Conservation (phyloP, 2,329 filamentous ascomycete genomes). For the Exophiala xenobiotica region DNA sequence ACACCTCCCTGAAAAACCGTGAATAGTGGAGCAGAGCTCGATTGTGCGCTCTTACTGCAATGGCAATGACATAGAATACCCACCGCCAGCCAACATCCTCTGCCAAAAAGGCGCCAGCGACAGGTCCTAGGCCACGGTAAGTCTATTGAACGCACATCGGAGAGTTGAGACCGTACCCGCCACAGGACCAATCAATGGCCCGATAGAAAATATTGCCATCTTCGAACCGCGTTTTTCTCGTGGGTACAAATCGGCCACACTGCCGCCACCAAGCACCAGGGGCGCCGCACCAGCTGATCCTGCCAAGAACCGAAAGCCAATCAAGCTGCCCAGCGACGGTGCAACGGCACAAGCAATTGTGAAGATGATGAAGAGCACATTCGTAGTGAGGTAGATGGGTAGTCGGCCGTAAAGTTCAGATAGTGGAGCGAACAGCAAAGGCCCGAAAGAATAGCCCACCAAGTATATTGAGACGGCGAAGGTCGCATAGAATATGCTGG, state of each 20-base stretch:
- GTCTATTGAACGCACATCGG: too few species aligned
- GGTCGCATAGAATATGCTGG: constrained; percentile 44
- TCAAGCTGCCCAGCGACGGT: constrained; percentile 53
- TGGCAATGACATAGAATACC: constrained; percentile 59
- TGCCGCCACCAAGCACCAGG: constrained; percentile 50
- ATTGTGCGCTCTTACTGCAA: constrained; percentile 63
- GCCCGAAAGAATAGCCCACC: constrained; percentile 54
- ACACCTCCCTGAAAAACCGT: constrained; percentile 27
- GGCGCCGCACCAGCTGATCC: constrained; percentile 60
- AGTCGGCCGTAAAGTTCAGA: constrained; percentile 59
- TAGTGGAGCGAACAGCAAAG: constrained; percentile 52
- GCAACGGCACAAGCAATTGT: constrained; percentile 61
- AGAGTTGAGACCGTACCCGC: too few species aligned
- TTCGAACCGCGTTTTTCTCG: constrained; percentile 28
- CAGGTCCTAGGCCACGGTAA: constrained; percentile 47
- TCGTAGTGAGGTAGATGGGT: constrained; percentile 54
- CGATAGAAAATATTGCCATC: constrained; percentile 25
- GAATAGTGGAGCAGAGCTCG: constrained; percentile 27
- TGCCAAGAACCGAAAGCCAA: constrained; percentile 58
- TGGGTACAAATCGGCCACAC: constrained; percentile 32
- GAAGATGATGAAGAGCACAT: constrained; percentile 57
- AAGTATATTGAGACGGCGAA: constrained; percentile 57
- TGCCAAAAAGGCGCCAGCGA: constrained; percentile 61
- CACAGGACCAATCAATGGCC: constrained; percentile 33
- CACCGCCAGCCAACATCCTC: constrained; percentile 36